phyloP scores from a whole-genome alignment of 1,284 basidiomycete species.

The Heterobasidion irregulare region DNA sequence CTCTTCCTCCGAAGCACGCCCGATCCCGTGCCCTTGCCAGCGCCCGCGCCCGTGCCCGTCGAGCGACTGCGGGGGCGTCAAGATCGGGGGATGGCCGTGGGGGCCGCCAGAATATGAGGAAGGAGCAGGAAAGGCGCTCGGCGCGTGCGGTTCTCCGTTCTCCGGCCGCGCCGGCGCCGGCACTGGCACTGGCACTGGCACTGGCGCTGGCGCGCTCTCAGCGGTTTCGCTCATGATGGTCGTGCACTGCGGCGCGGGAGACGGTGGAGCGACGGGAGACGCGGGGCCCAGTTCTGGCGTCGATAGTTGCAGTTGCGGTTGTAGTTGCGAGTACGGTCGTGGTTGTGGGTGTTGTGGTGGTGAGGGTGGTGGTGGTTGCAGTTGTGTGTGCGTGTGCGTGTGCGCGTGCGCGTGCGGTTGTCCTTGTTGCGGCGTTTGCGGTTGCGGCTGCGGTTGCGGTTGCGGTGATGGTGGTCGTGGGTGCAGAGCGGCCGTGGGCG shows the following conservation, averaged over 20 bases:
- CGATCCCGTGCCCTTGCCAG: too few relatives aligned
- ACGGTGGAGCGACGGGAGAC: too few relatives aligned
- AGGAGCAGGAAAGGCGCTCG: not conserved
- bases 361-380: not conserved
- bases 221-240: not conserved
- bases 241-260: not conserved
- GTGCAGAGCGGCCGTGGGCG: not conserved
- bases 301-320: not conserved
- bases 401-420: too few relatives aligned
- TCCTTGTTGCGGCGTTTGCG: too few relatives aligned
- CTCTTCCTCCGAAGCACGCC: not conserved
- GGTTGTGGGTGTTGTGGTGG: too few relatives aligned
- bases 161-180: too few relatives aligned
- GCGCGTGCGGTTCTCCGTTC: not conserved
- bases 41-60: not conserved
- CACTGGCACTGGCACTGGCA: not conserved
- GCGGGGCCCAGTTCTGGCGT: not conserved
- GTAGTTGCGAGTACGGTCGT: too few relatives aligned
- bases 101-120: not conserved
- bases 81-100: not conserved
- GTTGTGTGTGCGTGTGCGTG: not conserved
- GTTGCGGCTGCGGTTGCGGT: not conserved
- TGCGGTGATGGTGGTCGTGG: not conserved
- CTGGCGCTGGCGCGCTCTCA: not conserved
- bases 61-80: slow-evolving; percentile 7